Conservation (phyloP, 2,329 filamentous ascomycete genomes). For the Venturia carpophila region DNA sequence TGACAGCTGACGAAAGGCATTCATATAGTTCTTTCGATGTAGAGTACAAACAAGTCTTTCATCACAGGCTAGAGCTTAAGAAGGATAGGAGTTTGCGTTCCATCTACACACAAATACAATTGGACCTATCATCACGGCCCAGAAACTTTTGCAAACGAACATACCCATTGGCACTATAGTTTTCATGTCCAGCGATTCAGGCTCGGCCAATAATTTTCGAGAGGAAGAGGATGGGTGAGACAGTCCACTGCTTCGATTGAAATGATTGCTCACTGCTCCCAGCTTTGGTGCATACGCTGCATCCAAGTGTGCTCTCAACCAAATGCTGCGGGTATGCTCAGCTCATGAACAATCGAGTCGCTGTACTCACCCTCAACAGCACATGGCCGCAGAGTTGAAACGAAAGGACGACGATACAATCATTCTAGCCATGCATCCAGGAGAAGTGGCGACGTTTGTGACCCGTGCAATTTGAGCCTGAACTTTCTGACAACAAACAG, state of each 20-base stretch:
- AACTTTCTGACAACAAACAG: constrained; percentile 23
- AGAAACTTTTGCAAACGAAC: constrained; percentile 42
- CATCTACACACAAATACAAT: constrained; percentile 53
- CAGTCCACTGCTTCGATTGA: neutral
- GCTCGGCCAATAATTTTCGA: constrained; percentile 44
- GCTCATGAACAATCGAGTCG: neutral
- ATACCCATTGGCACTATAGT: constrained; percentile 44
- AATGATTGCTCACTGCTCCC: constrained; percentile 5
- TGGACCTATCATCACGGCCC: constrained; percentile 50
- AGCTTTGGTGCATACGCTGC: constrained; percentile 50
- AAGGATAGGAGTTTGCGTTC: constrained; percentile 46
- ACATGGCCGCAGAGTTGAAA: constrained; percentile 49
- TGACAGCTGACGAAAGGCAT: neutral
- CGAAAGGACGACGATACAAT: constrained; percentile 42
- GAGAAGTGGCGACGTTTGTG: constrained; percentile 46
- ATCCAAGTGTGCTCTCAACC: constrained; percentile 51
- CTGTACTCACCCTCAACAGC: constrained; percentile 24
- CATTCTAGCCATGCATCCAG: constrained; percentile 50
- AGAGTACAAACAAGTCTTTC: neutral
- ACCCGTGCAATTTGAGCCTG: neutral
- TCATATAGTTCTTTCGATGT: constrained; percentile 18
- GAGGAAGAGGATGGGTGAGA: constrained; percentile 46
- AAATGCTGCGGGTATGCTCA: constrained; percentile 37
- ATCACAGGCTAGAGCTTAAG: constrained; percentile 28
- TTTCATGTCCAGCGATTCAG: constrained; percentile 52